Conservation (phyloP, 352 stramenopile genomes). For the Paralagenidium karlingii region DNA sequence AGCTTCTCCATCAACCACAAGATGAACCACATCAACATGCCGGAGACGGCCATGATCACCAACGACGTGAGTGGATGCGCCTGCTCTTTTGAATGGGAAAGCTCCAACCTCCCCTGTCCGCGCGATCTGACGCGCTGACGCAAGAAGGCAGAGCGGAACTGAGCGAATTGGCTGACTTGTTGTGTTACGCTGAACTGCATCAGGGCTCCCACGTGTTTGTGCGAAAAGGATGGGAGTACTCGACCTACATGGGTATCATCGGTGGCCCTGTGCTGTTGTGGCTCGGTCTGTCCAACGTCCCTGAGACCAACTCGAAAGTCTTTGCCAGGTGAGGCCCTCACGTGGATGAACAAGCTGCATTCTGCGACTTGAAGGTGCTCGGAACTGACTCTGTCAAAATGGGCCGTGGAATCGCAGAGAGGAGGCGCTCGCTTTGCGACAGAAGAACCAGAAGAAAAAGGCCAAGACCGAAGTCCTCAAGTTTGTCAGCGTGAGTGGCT, state of each 20-base stretch:
- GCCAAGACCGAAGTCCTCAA: too few relatives aligned
- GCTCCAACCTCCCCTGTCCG: too few relatives aligned
- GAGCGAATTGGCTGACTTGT: background rate
- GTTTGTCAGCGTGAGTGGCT: too few relatives aligned
- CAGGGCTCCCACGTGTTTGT: constrained; percentile 68
- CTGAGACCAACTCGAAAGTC: constrained; percentile 74
- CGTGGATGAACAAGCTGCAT: background rate
- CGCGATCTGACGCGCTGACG: too few relatives aligned
- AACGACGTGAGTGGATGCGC: constrained; percentile 55
- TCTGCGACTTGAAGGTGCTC: background rate
- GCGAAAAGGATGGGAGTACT: constrained; percentile 79
- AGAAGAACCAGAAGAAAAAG: too few relatives aligned
- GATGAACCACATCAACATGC: constrained; percentile 54
- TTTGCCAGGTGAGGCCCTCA: constrained; percentile 35
- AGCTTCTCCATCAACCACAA: constrained; percentile 17
- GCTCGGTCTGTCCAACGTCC: constrained; percentile 62
- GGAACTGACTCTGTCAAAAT: too few relatives aligned
- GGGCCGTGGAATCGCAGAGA: too few relatives aligned
- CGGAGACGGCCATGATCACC: constrained; percentile 78
- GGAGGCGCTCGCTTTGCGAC: constrained; percentile 4
- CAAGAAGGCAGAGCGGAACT: background rate
- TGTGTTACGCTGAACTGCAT: background rate
- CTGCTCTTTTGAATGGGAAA: background rate
- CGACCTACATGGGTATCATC: constrained; percentile 60
- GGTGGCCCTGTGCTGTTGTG: constrained; percentile 58